Evolutionary conservation across 2,329 filamentous ascomycete species (phyloP).

Genomic region (Cadophora malorum): DNA sequence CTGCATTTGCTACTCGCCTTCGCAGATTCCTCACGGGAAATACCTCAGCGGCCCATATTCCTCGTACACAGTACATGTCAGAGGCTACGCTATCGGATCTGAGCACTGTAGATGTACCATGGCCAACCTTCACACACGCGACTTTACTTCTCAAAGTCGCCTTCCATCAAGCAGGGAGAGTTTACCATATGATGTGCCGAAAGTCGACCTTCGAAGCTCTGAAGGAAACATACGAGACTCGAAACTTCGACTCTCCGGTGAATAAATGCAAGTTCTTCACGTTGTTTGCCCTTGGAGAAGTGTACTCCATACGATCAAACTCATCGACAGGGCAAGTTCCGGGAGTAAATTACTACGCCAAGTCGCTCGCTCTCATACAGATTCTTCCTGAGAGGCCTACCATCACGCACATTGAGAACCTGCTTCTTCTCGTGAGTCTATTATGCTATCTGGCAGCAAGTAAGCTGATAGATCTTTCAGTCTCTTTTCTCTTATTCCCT

Average conservation of each 20-base stretch:
- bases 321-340: conserved; percentile 48
- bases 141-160: conserved; percentile 50
- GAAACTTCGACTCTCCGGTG: conserved; percentile 45
- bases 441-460: not conserved
- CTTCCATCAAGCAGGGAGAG: conserved; percentile 49
- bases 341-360: conserved; percentile 52
- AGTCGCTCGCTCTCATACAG: conserved; percentile 49
- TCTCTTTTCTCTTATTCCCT: conserved; percentile 53
- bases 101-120: conserved; percentile 45
- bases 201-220: conserved; percentile 49
- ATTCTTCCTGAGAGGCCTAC: conserved; percentile 52
- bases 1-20: conserved; percentile 48
- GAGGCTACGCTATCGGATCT: conserved; percentile 29
- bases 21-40: conserved; percentile 44
- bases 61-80: conserved; percentile 44
- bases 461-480: conserved; percentile 38
- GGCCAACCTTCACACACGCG: conserved; percentile 50
- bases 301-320: conserved; percentile 51
- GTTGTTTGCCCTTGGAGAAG: conserved; percentile 54
- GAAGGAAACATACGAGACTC: conserved; percentile 48
- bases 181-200: conserved; percentile 52
- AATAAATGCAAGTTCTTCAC: conserved; percentile 52
- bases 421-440: conserved; percentile 51
- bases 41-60: conserved; percentile 42
- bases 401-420: conserved; percentile 52